These are phyloP conservation scores for Coelastrella sp. DNA, from an alignment of 139 green algal species.

Conservation along the genomic window DNA sequence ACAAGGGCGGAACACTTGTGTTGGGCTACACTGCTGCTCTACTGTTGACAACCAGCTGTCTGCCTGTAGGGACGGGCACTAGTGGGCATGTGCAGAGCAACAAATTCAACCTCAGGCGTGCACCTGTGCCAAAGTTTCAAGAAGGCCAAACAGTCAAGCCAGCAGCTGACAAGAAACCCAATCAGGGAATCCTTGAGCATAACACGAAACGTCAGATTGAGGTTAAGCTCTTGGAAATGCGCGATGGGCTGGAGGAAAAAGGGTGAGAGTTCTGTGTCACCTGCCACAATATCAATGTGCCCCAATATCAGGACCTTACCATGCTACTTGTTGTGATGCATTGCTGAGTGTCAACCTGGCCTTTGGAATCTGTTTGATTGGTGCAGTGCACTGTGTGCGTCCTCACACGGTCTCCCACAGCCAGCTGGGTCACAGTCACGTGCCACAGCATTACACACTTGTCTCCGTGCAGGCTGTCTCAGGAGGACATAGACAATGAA, in stretches of 20 bases:
- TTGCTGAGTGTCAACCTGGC: no score
- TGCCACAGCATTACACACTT: no score
- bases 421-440: no score
- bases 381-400: no score
- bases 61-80: slow-evolving; percentile 82
- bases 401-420: no score
- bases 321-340: no score
- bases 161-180: slow-evolving; percentile 70
- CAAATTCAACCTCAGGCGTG: slow-evolving; percentile 90
- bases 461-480: slow-evolving; percentile 42
- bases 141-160: slow-evolving; percentile 35
- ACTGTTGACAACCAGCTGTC: no score
- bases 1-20: neutral
- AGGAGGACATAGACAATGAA: slow-evolving; percentile 43
- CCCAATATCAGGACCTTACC: no score
- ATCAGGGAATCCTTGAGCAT: slow-evolving; percentile 93
- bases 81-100: slow-evolving; percentile 96
- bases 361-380: no score
- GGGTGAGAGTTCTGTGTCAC: slow-evolving; percentile 62
- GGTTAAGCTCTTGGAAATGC: slow-evolving; percentile 85
- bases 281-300: no score
- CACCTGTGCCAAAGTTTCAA: slow-evolving; percentile 49
- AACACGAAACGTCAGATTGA: slow-evolving; percentile 95
- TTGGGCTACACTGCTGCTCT: neutral
- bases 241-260: slow-evolving; percentile 88